These are phyloP conservation scores for Curvularia verruculosa DNA, from an alignment of 2,329 filamentous ascomycete species.

Conservation along the genomic window DNA sequence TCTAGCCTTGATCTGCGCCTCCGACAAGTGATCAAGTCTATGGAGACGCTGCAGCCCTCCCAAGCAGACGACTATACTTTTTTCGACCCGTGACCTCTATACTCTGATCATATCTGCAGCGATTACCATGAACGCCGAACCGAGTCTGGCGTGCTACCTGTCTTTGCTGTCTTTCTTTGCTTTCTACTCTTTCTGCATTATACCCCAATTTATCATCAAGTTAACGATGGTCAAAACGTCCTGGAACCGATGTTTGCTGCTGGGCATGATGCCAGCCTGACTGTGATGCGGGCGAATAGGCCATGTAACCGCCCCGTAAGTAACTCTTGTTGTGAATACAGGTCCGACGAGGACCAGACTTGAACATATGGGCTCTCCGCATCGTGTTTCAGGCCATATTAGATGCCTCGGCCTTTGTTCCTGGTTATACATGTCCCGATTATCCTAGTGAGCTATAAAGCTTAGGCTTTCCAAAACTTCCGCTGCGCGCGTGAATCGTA, in stretches of 20 bases:
- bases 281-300: background rate
- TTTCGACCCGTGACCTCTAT: background rate
- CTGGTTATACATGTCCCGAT: background rate
- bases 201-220: constrained; percentile 2
- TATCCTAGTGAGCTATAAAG: too few relatives aligned
- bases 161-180: too few relatives aligned
- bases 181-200: constrained; percentile 1
- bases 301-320: too few relatives aligned
- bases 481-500: too few relatives aligned
- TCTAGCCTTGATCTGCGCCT: constrained; percentile 27
- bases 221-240: background rate
- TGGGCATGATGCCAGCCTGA: background rate
- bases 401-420: background rate
- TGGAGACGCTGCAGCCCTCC: constrained; percentile 1
- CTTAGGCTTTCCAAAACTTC: too few relatives aligned
- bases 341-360: background rate
- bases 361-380: background rate
- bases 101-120: background rate
- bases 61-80: background rate
- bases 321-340: background rate
- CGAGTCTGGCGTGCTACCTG: background rate
- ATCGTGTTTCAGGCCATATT: background rate
- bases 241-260: background rate
- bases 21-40: constrained; percentile 1
- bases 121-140: background rate